A percentile compares a stretch with the other conserved stretches of the same genome.
Conservation (phyloP, 192 early-diverging fungal genomes). For the Rhizoclosmatium sp. region DNA sequence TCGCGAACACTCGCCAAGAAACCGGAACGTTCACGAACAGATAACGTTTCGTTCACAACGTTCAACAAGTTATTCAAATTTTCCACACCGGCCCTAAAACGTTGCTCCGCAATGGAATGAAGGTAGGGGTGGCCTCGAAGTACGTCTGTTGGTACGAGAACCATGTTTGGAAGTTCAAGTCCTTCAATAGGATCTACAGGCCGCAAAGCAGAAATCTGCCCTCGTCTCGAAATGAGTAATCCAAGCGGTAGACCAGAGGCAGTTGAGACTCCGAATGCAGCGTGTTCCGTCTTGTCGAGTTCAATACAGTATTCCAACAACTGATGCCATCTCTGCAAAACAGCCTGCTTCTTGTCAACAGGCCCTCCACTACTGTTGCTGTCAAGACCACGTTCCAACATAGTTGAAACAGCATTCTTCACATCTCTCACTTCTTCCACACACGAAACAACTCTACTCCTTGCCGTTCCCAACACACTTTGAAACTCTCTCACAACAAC, state of each 20-base stretch:
- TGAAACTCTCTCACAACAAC: neutral
- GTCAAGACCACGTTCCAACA: neutral
- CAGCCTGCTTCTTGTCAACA: neutral
- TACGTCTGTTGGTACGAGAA: too few species aligned
- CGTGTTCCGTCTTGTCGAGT: neutral
- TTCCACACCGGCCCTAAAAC: too few species aligned
- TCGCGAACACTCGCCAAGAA: neutral
- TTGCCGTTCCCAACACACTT: neutral
- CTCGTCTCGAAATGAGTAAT: neutral
- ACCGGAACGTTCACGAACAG: neutral
- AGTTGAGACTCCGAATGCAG: neutral
- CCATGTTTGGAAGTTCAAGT: too few species aligned
- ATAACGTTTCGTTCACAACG: neutral
- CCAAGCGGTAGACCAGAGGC: neutral
- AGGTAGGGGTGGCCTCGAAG: too few species aligned
- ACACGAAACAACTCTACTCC: neutral
- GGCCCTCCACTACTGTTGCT: neutral
- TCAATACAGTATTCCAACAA: constrained; percentile 1
- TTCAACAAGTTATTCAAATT: too few species aligned
- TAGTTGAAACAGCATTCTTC: neutral
- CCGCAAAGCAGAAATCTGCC: neutral
- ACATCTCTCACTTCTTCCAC: neutral
- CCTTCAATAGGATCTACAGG: neutral
- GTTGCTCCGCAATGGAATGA: too few species aligned
- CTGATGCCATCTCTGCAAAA: neutral